Percentiles rank a stretch among this genome's conserved stretches.
phyloP scores from a whole-genome alignment of 169 alveolate species.

The Besnoitia besnoiti region DNA sequence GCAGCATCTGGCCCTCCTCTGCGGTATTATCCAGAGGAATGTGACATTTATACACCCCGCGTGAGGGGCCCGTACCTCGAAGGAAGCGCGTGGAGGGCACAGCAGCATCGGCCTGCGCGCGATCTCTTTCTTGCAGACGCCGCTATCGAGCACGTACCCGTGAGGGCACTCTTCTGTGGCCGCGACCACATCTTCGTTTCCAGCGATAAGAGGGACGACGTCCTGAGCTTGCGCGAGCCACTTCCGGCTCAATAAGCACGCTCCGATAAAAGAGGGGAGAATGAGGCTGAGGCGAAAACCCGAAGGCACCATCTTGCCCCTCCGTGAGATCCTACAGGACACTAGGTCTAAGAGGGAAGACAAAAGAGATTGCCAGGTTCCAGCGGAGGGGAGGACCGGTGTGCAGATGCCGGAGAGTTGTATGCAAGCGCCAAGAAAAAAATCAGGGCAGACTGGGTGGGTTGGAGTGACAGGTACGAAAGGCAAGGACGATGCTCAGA shows the following conservation, averaged over 20 bases:
- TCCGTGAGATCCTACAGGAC: too few species aligned
- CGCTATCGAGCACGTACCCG: constrained; percentile 22
- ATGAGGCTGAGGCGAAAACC: not conserved
- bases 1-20: too few species aligned
- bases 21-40: too few species aligned
- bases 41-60: too few species aligned
- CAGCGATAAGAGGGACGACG: not conserved
- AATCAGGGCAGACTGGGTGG: too few species aligned
- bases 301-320: not conserved
- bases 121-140: constrained; percentile 46
- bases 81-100: constrained; percentile 57
- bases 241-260: not conserved
- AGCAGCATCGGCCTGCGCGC: constrained; percentile 39
- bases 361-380: too few species aligned
- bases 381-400: too few species aligned
- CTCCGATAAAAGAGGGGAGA: not conserved
- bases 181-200: constrained; percentile 55
- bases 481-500: too few species aligned
- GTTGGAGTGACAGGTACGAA: too few species aligned
- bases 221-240: not conserved
- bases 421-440: too few species aligned
- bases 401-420: too few species aligned
- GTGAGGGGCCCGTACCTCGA: constrained; percentile 35
- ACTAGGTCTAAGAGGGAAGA: too few species aligned
- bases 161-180: constrained; percentile 55